A percentile compares a stretch with the other conserved stretches of the same genome.
These are phyloP conservation scores for Glebionis coronaria DNA, from an alignment of 129 eudicot genomes.

Conservation along the genomic window DNA sequence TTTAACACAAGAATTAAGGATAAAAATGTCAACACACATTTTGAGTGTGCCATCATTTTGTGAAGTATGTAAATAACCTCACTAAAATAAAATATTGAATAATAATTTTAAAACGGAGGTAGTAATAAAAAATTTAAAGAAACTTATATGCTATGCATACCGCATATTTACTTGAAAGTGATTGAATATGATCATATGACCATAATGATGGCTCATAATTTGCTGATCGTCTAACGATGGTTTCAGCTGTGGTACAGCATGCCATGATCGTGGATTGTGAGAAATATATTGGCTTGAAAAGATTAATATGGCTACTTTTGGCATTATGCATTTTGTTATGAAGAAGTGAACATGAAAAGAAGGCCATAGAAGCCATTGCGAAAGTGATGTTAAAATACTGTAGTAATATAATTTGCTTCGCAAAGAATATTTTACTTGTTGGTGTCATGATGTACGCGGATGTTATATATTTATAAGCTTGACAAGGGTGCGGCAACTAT, in stretches of 20 bases:
- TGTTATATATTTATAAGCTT: too few species aligned
- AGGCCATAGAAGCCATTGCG: neutral
- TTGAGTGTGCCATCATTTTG: too few species aligned
- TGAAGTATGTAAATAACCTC: too few species aligned
- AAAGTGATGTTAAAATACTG: too few species aligned
- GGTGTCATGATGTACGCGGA: too few species aligned
- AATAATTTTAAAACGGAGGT: too few species aligned
- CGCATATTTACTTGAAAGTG: slow-evolving; percentile 13
- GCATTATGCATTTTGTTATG: neutral
- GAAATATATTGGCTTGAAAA: neutral
- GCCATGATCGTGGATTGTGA: slow-evolving; percentile 5
- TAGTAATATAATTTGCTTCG: too few species aligned
- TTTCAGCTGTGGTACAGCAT: neutral
- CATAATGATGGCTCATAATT: slow-evolving; percentile 13
- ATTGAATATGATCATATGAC: slow-evolving; percentile 12
- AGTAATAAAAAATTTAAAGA: neutral
- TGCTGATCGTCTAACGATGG: slow-evolving; percentile 8
- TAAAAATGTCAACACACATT: too few species aligned
- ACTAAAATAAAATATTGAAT: too few species aligned
- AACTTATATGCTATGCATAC: neutral
- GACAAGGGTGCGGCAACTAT: too few species aligned
- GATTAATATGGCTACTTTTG: neutral
- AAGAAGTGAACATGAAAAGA: neutral
- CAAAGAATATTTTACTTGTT: too few species aligned
- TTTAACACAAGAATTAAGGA: too few species aligned